These are phyloP conservation scores for Annona cherimola DNA, from an alignment of 164 flowering plant species.

Conservation along the genomic window DNA sequence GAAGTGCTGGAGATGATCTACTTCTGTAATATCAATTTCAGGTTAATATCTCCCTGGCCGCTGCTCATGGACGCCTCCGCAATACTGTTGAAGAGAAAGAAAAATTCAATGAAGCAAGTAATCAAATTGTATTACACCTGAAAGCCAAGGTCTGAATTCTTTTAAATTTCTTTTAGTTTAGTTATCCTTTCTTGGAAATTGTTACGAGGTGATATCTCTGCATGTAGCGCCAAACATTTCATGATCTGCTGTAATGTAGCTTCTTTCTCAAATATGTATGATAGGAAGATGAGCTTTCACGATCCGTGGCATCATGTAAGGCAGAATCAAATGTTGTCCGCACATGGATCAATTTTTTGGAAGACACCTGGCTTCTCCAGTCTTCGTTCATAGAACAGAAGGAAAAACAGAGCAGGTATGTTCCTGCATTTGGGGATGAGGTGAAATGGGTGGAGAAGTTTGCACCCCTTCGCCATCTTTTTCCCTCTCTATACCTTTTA, in stretches of 20 bases:
- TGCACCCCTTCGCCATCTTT: not conserved
- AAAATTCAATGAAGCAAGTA: conserved; percentile 83
- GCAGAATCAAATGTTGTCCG: conserved; percentile 71
- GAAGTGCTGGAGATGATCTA: not conserved
- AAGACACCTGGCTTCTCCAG: conserved; percentile 92
- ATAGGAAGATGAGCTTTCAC: conserved; percentile 88
- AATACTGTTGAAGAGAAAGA: conserved; percentile 81
- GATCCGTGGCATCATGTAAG: conserved; percentile 58
- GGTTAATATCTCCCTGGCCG: conserved; percentile 57
- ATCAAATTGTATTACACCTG: conserved; percentile 63
- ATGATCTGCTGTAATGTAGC: not conserved
- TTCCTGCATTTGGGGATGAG: conserved; percentile 20
- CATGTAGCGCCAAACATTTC: not conserved
- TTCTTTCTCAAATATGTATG: conserved; percentile 1
- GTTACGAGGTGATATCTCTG: not conserved
- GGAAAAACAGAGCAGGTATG: conserved; percentile 69
- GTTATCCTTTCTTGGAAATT: not conserved
- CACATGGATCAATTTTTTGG: conserved; percentile 94
- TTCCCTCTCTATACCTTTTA: not conserved
- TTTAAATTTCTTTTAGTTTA: not conserved
- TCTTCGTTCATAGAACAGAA: conserved; percentile 52
- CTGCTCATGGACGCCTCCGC: conserved; percentile 59
- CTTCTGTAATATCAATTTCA: conserved; percentile 17
- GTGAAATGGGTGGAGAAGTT: not conserved
- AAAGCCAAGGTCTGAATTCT: conserved; percentile 52